Percentiles rank a stretch among this genome's conserved stretches.
These are phyloP conservation scores for Leccinum fallax DNA, from an alignment of 1,284 basidiomycete genomes.

Conservation along the genomic window DNA sequence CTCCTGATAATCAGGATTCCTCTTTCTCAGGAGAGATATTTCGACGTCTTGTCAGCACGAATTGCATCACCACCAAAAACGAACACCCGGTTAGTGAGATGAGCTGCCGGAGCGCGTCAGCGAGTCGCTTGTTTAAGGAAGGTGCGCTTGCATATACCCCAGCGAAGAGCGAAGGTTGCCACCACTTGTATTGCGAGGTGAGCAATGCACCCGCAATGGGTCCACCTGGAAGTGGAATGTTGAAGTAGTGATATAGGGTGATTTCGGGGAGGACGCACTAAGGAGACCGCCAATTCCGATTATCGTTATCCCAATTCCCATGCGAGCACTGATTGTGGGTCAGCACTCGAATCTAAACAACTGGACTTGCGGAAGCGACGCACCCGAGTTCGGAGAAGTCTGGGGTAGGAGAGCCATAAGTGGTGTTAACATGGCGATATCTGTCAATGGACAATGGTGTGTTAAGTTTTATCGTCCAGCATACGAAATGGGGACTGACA, in stretches of 20 bases:
- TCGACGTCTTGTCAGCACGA: constrained; percentile 11
- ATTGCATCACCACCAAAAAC: constrained; percentile 20
- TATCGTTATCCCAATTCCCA: constrained; percentile 21
- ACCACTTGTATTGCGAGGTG: constrained; percentile 32
- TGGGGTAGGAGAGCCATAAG: constrained; percentile 32
- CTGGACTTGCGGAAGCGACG: background rate
- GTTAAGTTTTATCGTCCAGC: constrained; percentile 6
- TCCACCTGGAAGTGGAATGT: constrained; percentile 17
- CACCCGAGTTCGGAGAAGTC: constrained; percentile 36
- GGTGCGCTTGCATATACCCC: constrained; percentile 20
- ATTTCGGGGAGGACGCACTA: constrained; percentile 8
- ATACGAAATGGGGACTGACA: constrained; percentile 29
- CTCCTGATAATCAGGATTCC: background rate
- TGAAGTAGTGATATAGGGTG: background rate
- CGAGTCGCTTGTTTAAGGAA: background rate
- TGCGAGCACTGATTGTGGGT: constrained; percentile 23
- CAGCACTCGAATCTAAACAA: background rate
- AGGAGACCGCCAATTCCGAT: constrained; percentile 18
- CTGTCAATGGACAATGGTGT: constrained; percentile 18
- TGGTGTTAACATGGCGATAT: constrained; percentile 36
- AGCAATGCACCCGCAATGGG: constrained; percentile 33
- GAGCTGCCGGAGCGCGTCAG: constrained; percentile 4
- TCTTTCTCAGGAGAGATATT: background rate
- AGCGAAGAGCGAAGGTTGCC: constrained; percentile 27
- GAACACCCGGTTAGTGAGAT: constrained; percentile 12